These are phyloP conservation scores for Pyropia haitanensis DNA, from an alignment of 23 red algal genomes.

Conservation along the genomic window DNA sequence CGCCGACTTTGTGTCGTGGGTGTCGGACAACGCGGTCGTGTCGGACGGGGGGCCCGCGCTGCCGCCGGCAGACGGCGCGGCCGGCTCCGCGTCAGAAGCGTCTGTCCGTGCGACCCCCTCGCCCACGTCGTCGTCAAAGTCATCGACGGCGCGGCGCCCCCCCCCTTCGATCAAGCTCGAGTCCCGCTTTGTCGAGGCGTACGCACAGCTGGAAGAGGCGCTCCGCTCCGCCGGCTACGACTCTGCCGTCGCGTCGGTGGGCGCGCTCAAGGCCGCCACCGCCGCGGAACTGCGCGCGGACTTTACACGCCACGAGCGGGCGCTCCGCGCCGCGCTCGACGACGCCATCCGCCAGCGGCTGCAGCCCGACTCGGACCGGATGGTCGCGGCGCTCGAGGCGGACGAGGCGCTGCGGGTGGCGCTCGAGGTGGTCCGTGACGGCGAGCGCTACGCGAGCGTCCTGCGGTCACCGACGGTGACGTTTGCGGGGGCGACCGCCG, in stretches of 20 bases:
- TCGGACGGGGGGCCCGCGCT: no score
- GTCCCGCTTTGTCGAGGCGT: constrained; percentile 72
- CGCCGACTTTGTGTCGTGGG: constrained; percentile 64
- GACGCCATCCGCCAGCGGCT: constrained; percentile 76
- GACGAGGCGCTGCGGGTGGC: constrained; percentile 62
- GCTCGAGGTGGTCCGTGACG: constrained; percentile 1
- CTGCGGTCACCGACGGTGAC: no score
- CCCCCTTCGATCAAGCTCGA: constrained; percentile 26
- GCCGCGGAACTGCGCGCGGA: constrained; percentile 57
- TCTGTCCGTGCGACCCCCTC: no score
- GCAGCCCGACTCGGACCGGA: constrained; percentile 66
- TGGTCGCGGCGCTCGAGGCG: constrained; percentile 50
- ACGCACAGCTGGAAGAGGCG: constrained; percentile 38
- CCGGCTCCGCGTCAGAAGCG: no score
- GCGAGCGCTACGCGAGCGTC: no score
- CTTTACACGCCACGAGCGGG: constrained; percentile 55
- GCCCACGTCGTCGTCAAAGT: background rate
- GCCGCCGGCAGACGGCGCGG: no score
- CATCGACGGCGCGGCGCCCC: no score
- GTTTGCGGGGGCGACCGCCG: no score
- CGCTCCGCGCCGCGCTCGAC: constrained; percentile 56
- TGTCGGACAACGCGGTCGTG: background rate
- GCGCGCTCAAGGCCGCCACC: constrained; percentile 28
- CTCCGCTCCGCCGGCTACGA: constrained; percentile 69
- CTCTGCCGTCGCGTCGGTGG: constrained; percentile 30